Evolutionary conservation across 2,329 filamentous ascomycete species (phyloP).

Genomic region (Pyrenophora graminea): DNA sequence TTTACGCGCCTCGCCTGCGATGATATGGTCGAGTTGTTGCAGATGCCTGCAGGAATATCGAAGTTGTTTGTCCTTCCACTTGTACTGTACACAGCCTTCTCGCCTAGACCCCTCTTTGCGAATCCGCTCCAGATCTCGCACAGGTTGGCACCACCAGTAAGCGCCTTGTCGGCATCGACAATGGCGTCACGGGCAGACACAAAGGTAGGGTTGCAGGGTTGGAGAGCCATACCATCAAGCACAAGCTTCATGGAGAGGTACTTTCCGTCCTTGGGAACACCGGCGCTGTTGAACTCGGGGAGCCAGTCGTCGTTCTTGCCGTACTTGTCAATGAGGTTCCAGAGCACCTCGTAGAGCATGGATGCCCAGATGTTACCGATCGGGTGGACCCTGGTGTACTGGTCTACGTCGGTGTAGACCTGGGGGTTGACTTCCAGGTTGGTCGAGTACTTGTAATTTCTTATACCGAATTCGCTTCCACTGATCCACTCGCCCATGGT

Average conservation of each 20-base stretch:
- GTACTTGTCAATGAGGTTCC: constrained; percentile 62
- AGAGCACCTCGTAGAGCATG: constrained; percentile 61
- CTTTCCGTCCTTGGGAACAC: constrained; percentile 58
- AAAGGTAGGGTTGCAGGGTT: constrained; percentile 62
- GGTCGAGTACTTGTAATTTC: constrained; percentile 58
- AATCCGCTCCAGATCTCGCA: constrained; percentile 61
- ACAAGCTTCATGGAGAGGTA: constrained; percentile 60
- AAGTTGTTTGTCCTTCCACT: constrained; percentile 28
- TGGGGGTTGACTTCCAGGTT: constrained; percentile 55
- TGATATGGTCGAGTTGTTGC: background rate
- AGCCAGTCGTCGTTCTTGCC: constrained; percentile 54
- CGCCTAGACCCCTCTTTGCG: constrained; percentile 61
- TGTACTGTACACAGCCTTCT: constrained; percentile 29
- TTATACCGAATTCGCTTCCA: constrained; percentile 53
- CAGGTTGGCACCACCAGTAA: constrained; percentile 57
- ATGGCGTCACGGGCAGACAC: constrained; percentile 60
- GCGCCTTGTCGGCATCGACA: constrained; percentile 58
- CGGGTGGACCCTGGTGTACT: constrained; percentile 49
- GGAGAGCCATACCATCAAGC: constrained; percentile 57
- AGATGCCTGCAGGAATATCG: constrained; percentile 27
- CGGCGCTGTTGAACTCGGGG: constrained; percentile 51
- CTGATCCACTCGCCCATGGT: constrained; percentile 57
- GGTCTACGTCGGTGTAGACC: constrained; percentile 54
- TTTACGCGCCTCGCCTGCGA: background rate
- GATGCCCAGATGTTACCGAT: constrained; percentile 60